Evolutionary conservation across 2,329 filamentous ascomycete species (phyloP).

Genomic region (Mariannaea sp.): DNA sequence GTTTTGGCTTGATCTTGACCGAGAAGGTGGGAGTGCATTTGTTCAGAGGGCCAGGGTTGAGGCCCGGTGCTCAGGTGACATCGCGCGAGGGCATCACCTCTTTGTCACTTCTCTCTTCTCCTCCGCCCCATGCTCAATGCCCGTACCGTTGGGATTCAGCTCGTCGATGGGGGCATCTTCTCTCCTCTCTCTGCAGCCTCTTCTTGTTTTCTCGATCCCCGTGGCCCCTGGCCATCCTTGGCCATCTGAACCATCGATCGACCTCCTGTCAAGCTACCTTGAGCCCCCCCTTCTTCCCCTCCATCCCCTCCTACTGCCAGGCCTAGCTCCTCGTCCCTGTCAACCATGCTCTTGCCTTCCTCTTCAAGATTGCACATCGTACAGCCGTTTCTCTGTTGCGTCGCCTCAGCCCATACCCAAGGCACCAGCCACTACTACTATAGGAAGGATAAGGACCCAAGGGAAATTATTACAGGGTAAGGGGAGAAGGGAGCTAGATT

Average conservation of each 20-base stretch:
- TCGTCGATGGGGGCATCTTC: slow-evolving; percentile 18
- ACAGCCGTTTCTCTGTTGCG: slow-evolving; percentile 8
- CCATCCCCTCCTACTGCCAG: not conserved
- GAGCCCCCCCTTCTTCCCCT: not conserved
- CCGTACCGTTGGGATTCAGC: slow-evolving; percentile 20
- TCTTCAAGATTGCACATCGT: slow-evolving; percentile 1
- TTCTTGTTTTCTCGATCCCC: slow-evolving; percentile 24
- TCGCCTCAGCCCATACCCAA: slow-evolving; percentile 7
- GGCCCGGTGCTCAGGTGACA: slow-evolving; percentile 33
- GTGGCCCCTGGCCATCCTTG: slow-evolving; percentile 20
- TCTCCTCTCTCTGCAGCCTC: slow-evolving; percentile 32
- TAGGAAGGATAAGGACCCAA: too few relatives aligned
- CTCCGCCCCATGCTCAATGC: slow-evolving; percentile 9
- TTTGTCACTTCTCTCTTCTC: slow-evolving; percentile 29
- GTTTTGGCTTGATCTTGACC: slow-evolving; percentile 4
- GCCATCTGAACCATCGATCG: slow-evolving; percentile 27
- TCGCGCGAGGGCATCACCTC: slow-evolving; percentile 28
- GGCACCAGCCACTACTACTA: too few relatives aligned
- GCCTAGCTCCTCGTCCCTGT: slow-evolving; percentile 4
- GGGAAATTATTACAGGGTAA: slow-evolving; percentile 18
- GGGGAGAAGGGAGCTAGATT: too few relatives aligned
- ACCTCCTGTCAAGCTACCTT: slow-evolving; percentile 1
- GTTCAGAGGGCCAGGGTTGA: slow-evolving; percentile 33
- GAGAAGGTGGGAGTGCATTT: slow-evolving; percentile 29
- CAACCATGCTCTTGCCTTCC: slow-evolving; percentile 12